Conservation (phyloP, 768 basidiomycete genomes). For the Leccinum disarticulatum region DNA sequence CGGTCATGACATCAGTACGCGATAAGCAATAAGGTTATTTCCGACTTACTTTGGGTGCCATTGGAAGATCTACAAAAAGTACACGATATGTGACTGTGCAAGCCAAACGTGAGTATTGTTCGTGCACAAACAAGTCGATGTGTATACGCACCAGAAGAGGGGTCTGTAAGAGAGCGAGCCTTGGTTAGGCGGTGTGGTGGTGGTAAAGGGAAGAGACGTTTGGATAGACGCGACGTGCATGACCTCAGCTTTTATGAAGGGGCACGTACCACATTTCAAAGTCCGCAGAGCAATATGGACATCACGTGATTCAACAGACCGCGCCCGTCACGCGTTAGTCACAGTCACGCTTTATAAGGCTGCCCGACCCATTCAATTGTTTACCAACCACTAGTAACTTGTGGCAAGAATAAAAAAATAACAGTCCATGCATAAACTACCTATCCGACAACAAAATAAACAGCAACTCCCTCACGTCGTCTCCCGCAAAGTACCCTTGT, state of each 20-base stretch:
- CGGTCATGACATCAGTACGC: conserved; percentile 6
- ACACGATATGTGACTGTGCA: conserved; percentile 31
- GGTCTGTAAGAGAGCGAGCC: conserved; percentile 18
- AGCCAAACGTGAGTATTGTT: conserved; percentile 13
- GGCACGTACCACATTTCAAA: conserved; percentile 32
- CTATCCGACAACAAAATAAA: background rate
- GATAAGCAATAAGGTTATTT: conserved; percentile 7
- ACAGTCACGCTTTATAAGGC: conserved; percentile 25
- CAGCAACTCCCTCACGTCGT: conserved; percentile 2
- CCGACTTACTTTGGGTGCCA: conserved; percentile 38
- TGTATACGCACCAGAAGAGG: conserved; percentile 26
- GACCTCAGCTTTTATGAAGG: conserved; percentile 35
- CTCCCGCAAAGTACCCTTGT: conserved; percentile 23
- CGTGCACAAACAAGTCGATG: background rate
- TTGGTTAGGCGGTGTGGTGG: conserved; percentile 26
- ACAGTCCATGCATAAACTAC: background rate
- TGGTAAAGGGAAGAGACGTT: conserved; percentile 31
- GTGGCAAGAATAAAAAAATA: background rate
- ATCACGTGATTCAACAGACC: conserved; percentile 38
- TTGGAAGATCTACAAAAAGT: conserved; percentile 33
- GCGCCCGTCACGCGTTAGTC: conserved; percentile 35
- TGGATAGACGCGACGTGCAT: conserved; percentile 28
- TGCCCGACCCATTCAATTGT: no score
- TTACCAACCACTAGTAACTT: no score
- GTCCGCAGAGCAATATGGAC: conserved; percentile 27